These are phyloP conservation scores for Lumnitzera racemosa DNA, from an alignment of 345 rosid genomes.

Conservation along the genomic window DNA sequence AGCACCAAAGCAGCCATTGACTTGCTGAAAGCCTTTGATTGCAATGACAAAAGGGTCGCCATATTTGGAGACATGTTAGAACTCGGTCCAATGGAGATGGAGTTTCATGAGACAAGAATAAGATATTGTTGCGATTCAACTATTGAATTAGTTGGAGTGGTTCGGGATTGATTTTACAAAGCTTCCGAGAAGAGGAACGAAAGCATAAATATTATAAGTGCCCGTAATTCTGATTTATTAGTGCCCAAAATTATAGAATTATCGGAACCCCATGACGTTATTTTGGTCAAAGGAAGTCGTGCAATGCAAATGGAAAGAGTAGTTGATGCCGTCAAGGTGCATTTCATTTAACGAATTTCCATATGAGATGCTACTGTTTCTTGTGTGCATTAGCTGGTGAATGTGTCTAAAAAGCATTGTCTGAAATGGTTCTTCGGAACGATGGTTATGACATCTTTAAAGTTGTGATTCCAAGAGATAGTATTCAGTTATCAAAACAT, in stretches of 20 bases:
- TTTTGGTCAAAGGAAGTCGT: conserved; percentile 26
- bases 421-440: too few relatives aligned
- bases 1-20: conserved; percentile 27
- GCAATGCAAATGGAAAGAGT: conserved; percentile 24
- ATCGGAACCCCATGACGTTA: conserved; percentile 14
- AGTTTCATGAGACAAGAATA: conserved; percentile 17
- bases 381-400: too few relatives aligned
- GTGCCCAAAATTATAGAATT: conserved; percentile 16
- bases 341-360: too few relatives aligned
- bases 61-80: conserved; percentile 27
- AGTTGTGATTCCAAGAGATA: too few relatives aligned
- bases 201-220: conserved; percentile 12
- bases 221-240: conserved; percentile 11
- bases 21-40: conserved; percentile 14
- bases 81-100: conserved; percentile 14
- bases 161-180: conserved; percentile 14
- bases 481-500: too few relatives aligned
- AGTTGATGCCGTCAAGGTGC: conserved; percentile 4
- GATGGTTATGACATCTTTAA: too few relatives aligned
- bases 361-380: too few relatives aligned
- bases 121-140: conserved; percentile 3
- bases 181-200: conserved; percentile 18
- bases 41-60: conserved; percentile 19
- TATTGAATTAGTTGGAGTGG: conserved; percentile 14
- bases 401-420: too few relatives aligned